A percentile compares a stretch with the other conserved stretches of the same genome.
These are phyloP conservation scores for Pseudopithomyces chartarum DNA, from an alignment of 2,329 filamentous ascomycete species.

Conservation along the genomic window DNA sequence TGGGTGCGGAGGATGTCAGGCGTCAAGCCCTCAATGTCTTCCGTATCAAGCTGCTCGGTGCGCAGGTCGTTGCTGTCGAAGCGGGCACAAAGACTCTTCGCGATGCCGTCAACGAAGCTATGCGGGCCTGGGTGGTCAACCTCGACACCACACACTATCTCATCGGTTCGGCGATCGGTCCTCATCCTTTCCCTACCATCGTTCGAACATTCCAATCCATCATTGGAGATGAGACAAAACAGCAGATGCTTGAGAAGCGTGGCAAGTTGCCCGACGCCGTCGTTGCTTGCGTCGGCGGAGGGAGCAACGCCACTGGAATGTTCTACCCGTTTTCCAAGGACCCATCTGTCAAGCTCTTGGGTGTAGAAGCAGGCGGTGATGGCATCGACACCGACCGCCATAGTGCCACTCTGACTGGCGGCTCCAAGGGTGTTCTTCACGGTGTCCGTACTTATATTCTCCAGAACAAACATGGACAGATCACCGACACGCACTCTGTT, in stretches of 20 bases:
- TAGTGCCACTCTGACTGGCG: constrained; percentile 84
- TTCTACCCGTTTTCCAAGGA: constrained; percentile 96
- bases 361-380: constrained; percentile 94
- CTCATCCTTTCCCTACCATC: constrained; percentile 96
- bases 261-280: constrained; percentile 94
- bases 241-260: constrained; percentile 82
- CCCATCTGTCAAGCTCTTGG: constrained; percentile 81
- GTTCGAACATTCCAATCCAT: constrained; percentile 97
- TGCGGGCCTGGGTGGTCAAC: constrained; percentile 91
- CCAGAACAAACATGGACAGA: constrained; percentile 91
- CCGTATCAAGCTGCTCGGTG: constrained; percentile 94
- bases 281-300: constrained; percentile 94
- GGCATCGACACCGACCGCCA: constrained; percentile 85
- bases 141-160: constrained; percentile 97
- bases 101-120: constrained; percentile 86
- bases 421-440: constrained; percentile 90
- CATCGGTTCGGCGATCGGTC: constrained; percentile 95
- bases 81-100: constrained; percentile 73
- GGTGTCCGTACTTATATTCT: constrained; percentile 95
- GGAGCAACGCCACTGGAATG: constrained; percentile 95
- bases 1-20: constrained; percentile 97
- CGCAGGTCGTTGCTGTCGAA: constrained; percentile 90
- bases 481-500: constrained; percentile 92
- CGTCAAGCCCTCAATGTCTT: constrained; percentile 97
- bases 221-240: constrained; percentile 92